Base-by-base conservation (phyloP, 768 basidiomycete genomes). In the Russula foetens region DNA sequence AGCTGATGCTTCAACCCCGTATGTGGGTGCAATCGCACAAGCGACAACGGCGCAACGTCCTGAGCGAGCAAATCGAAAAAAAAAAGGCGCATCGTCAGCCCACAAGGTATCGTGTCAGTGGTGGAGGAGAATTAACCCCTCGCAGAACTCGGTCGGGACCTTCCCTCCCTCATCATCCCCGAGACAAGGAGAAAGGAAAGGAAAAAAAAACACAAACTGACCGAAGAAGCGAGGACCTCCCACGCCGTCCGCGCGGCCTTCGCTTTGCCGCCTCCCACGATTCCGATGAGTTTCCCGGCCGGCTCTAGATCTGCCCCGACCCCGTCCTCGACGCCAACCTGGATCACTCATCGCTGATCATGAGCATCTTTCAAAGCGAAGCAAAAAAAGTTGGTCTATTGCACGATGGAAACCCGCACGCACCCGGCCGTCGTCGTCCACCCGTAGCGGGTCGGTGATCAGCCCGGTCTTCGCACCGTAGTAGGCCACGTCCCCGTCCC, bases 1-100 rank as follows among this genome's bases (percentile, higher is more conserved):
- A 66, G 59, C 49, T 66, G 65, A 44, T 66, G 65, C 48, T 66
- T 66, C 47, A 64, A 49, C 26, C 65, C 65, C 3, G 65, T 66
- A 29, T 58, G 51, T 28, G 63, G 64, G 26, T 53, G 41, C 21
- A 66, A 33, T 33, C 64, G 58, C 44, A 66, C 33, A 2, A 66
- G 55, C 24, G 64, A 66, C 29, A 66, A 28, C 15, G 63, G 53
- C 31, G 35, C 49, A 19, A 62, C 28, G 54, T 55, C 59, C 47
- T 50, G n/a, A n/a, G n/a, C n/a, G n/a, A n/a, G n/a, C n/a, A n/a
- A n/a, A n/a, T n/a, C n/a, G n/a, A n/a, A n/a, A n/a, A n/a, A n/a
- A n/a, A n/a, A n/a, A n/a, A n/a, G n/a, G n/a, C n/a, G n/a, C n/a
- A n/a, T n/a, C n/a, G n/a, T n/a, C n/a, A n/a, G n/a, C n/a, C n/a